Percentiles rank a stretch among this genome's conserved stretches.
phyloP scores from a whole-genome alignment of 805 yeast genomes.

The Hemisphaericaspora nanyangensis region DNA sequence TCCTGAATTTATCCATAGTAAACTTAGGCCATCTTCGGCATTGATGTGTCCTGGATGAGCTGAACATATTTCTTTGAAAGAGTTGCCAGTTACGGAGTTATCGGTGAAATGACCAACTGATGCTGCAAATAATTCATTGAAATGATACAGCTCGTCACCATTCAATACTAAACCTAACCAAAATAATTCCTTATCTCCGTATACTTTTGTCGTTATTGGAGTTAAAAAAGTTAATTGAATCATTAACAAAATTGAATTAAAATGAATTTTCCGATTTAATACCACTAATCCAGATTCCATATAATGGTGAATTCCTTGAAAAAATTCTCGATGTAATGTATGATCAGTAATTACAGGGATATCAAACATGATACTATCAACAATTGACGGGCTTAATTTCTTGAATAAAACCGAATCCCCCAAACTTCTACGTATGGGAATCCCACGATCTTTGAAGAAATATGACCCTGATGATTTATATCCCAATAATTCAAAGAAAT shows the following conservation, averaged over 20 bases:
- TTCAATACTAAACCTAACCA: slow-evolving; percentile 59
- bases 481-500: slow-evolving; percentile 15
- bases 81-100: slow-evolving; percentile 14
- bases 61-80: slow-evolving; percentile 35
- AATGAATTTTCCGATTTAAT: slow-evolving; percentile 25
- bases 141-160: slow-evolving; percentile 49
- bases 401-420: slow-evolving; percentile 41
- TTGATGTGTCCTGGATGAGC: slow-evolving; percentile 41
- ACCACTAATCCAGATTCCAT: slow-evolving; percentile 37
- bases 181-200: slow-evolving; percentile 77
- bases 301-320: slow-evolving; percentile 34
- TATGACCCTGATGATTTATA: slow-evolving; percentile 17
- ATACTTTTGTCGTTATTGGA: slow-evolving; percentile 32
- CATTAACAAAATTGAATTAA: slow-evolving; percentile 27
- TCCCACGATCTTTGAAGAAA: slow-evolving; percentile 20
- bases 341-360: slow-evolving; percentile 31
- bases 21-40: slow-evolving; percentile 27
- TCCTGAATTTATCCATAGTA: slow-evolving; percentile 43
- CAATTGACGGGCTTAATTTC: slow-evolving; percentile 39
- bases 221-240: slow-evolving; percentile 19
- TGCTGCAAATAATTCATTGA: slow-evolving; percentile 52
- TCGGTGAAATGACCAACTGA: slow-evolving; percentile 41
- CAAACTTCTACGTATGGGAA: slow-evolving; percentile 26
- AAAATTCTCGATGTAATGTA: slow-evolving; percentile 26
- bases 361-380: slow-evolving; percentile 19